These are phyloP conservation scores for Solanum neorickii DNA, from an alignment of 257 asterid genomes.

Conservation along the genomic window DNA sequence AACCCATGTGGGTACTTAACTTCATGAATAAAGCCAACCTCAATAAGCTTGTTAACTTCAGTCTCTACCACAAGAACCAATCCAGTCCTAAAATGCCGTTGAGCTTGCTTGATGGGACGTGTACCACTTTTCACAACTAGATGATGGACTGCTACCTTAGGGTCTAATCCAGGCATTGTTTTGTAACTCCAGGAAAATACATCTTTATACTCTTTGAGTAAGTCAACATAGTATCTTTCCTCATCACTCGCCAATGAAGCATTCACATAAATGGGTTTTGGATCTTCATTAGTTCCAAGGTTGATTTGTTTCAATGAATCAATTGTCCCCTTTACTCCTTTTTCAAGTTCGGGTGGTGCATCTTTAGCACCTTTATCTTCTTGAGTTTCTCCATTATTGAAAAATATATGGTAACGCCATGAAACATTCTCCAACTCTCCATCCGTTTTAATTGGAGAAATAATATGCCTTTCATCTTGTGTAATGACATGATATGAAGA, in stretches of 20 bases:
- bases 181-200: neutral
- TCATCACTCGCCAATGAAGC: neutral
- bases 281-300: neutral
- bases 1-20: neutral
- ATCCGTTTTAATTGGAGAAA: neutral
- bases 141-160: neutral
- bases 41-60: neutral
- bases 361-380: neutral
- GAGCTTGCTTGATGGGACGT: neutral
- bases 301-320: neutral
- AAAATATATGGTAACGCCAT: neutral
- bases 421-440: neutral
- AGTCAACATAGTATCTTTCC: neutral
- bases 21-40: neutral
- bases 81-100: neutral
- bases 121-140: neutral
- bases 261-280: neutral
- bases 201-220: neutral
- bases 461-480: neutral
- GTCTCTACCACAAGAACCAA: neutral
- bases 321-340: neutral
- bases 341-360: fast-evolving
- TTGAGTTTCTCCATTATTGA: neutral
- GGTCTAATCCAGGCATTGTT: neutral
- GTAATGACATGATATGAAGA: neutral